Base-by-base conservation (phyloP, 164 flowering plant genomes). In the Hamamelis virginiana region DNA sequence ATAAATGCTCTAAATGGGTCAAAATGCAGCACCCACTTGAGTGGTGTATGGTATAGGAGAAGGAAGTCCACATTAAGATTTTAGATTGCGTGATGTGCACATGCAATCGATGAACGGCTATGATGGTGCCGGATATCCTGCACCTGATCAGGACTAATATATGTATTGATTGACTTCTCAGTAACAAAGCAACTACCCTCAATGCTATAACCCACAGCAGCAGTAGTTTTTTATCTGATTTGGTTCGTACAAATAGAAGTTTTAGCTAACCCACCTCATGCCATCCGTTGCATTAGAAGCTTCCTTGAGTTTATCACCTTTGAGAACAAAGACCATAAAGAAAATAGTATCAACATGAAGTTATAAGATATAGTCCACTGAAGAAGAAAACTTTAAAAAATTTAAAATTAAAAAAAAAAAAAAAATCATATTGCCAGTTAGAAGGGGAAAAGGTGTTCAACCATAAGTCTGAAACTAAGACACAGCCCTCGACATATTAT, bases 221-320 rank as follows among this genome's bases (percentile, higher is more conserved):
- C 2, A 6, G 41, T 33, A 33, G 41, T 33, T 33, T 33, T n/a
- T 33, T 33, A 33, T 2, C 41, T 2, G 41, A 46, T 5, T 59
- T 28, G 0, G 1, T 44, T 19, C 1, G 3, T n/a, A 61, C 9
- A 11, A 9, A 4, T 14, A 3, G 50, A 15, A 55, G 48, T 10
- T 51, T 61, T 0, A 52, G 45, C 25, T 48, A 21, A 70, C 80
- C 45, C 60, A 87, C 94, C 94, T 85, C 66, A 23, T 44, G 43
- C 28, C 67, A 18, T 74, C 69, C 47, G 11, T 45, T 19, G 74
- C 58, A 62, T 53, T 72, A 23, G 85, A 43, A 28, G 66, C 77
- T 73, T 75, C 77, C 62, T 72, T 65, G 44, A 19, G 66, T 47
- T 69, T 70, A 44, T 68, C 81, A 68, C 84, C 95, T 90, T 53